Percentiles rank a stretch among this genome's conserved stretches.
Conservation (phyloP, 371 early-diverging fungal genomes). For the Blakeslea trispora region DNA sequence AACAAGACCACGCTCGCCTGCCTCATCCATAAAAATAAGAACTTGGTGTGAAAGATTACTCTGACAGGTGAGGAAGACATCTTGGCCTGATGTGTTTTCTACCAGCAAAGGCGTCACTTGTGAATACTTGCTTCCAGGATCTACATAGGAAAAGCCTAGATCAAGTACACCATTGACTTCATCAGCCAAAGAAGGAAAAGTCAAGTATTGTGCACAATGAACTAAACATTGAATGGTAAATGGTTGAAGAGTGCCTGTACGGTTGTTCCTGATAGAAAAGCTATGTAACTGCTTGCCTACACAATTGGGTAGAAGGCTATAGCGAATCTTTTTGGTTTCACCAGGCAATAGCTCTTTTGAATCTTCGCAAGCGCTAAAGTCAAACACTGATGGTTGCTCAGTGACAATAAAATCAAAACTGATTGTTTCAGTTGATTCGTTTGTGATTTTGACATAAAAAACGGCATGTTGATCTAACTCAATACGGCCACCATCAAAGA, state of each 20-base stretch:
- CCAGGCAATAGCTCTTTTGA: conserved; percentile 41
- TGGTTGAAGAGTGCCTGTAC: conserved; percentile 32
- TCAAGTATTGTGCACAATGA: conserved; percentile 58
- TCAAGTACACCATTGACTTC: conserved; percentile 66
- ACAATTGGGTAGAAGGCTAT: conserved; percentile 49
- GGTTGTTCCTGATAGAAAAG: conserved; percentile 47
- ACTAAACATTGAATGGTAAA: conserved; percentile 65
- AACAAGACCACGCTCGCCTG: conserved; percentile 64
- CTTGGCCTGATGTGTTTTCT: conserved; percentile 70
- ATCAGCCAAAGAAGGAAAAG: conserved; percentile 65
- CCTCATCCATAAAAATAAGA: conserved; percentile 72
- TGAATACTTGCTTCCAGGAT: conserved; percentile 75
- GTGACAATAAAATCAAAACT: conserved; percentile 37
- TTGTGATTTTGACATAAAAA: conserved; percentile 64
- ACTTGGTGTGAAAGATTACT: conserved; percentile 87
- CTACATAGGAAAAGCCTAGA: conserved; percentile 83
- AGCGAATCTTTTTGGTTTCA: conserved; percentile 64
- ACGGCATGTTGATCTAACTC: conserved; percentile 54
- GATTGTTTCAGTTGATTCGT: conserved; percentile 41
- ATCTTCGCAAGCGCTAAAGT: conserved; percentile 28
- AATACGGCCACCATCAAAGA: conserved; percentile 63
- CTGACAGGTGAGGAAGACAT: conserved; percentile 66
- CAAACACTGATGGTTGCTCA: conserved; percentile 36
- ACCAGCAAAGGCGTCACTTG: conserved; percentile 73
- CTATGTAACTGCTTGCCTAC: conserved; percentile 61